Conservation (phyloP, 441 rosid genomes). For the Metrosideros polymorpha region DNA sequence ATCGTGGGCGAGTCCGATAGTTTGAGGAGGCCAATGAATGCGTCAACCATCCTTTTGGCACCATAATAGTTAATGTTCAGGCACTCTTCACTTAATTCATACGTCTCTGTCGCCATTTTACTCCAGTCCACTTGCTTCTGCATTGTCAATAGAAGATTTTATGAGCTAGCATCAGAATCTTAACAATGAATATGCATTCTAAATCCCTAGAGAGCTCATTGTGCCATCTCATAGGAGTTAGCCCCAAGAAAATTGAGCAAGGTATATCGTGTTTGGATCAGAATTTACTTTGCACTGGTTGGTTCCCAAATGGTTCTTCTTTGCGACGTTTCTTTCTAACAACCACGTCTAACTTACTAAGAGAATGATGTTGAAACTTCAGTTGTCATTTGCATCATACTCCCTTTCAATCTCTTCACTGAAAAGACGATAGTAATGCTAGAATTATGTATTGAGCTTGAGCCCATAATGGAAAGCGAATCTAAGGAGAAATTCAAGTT, state of each 20-base stretch:
- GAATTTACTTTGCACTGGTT: background rate
- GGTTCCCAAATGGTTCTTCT: background rate
- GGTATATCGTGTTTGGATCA: background rate
- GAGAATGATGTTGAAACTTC: background rate
- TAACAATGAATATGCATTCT: background rate
- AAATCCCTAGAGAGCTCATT: background rate
- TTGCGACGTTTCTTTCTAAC: background rate
- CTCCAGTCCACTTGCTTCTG: background rate
- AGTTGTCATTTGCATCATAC: background rate
- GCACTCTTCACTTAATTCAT: background rate
- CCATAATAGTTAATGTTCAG: background rate
- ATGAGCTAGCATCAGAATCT: background rate
- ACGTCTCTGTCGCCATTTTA: background rate
- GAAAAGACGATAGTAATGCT: background rate
- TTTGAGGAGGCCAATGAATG: conserved; percentile 15
- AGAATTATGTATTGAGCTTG: background rate
- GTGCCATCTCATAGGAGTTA: background rate
- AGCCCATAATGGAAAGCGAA: background rate
- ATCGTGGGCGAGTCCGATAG: conserved; percentile 29
- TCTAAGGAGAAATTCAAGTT: background rate
- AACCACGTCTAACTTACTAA: background rate
- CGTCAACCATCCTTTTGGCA: conserved; percentile 5
- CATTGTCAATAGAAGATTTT: background rate
- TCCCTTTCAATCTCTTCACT: background rate
- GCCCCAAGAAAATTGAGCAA: background rate